A percentile compares a stretch with the other conserved stretches of the same genome.
Evolutionary conservation across 768 basidiomycete species (phyloP).

Genomic region (Brasilioporus rufonigricans): DNA sequence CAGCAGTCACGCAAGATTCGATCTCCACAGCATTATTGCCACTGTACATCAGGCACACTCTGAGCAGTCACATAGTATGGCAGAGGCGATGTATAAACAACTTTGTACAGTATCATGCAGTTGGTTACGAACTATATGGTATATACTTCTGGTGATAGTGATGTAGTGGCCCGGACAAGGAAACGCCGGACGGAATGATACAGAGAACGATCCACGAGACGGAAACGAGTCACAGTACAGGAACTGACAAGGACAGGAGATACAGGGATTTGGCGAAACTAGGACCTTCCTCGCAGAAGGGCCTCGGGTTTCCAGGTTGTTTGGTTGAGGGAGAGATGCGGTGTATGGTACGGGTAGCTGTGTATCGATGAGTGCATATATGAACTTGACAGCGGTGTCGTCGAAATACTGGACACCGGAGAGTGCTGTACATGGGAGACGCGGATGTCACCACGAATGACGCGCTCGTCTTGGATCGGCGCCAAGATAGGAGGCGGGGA

Average conservation of each 20-base stretch:
- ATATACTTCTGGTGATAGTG: conserved; percentile 31
- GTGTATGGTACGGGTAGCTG: conserved; percentile 42
- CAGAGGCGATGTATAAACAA: conserved; percentile 28
- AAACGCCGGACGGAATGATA: conserved; percentile 19
- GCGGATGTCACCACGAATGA: conserved; percentile 31
- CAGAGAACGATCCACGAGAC: conserved; percentile 22
- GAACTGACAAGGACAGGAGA: background rate
- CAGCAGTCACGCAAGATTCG: conserved; percentile 5
- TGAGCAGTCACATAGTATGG: conserved; percentile 7
- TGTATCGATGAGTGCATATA: conserved; percentile 42
- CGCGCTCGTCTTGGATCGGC: conserved; percentile 47
- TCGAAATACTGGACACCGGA: conserved; percentile 31
- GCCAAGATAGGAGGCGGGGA: conserved; percentile 57
- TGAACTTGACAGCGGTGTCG: conserved; percentile 30
- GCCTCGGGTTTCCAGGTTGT: conserved; percentile 47
- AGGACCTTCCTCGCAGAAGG: conserved; percentile 37
- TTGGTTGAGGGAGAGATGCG: conserved; percentile 37
- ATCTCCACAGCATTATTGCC: conserved; percentile 13
- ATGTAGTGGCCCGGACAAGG: conserved; percentile 10
- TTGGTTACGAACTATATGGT: conserved; percentile 29
- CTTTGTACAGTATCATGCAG: conserved; percentile 33
- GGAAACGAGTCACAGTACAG: conserved; percentile 7
- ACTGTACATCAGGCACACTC: conserved; percentile 28
- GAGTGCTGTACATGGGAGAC: conserved; percentile 32
- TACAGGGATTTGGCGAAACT: background rate